Conservation (phyloP, 2,329 filamentous ascomycete species). For the Gaeumannomyces sp. region DNA sequence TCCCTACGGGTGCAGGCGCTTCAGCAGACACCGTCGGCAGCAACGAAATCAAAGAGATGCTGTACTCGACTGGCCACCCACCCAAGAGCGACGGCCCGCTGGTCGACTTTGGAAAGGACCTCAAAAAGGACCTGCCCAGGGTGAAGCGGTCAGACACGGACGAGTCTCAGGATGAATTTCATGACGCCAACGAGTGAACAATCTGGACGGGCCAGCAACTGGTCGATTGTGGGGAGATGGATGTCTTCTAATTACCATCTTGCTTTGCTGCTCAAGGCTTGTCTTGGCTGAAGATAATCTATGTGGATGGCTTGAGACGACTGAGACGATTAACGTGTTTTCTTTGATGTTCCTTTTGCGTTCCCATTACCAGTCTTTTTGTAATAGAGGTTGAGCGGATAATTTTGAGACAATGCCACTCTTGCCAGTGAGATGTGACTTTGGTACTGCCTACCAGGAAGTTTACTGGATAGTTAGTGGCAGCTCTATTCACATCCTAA, state of each 20-base stretch:
- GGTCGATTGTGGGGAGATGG: neutral
- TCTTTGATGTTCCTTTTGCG: neutral
- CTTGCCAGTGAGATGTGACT: too few relatives aligned
- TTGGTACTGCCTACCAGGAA: neutral
- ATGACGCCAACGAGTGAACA: conserved; percentile 29
- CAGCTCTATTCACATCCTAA: neutral
- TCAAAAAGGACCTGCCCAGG: conserved; percentile 43
- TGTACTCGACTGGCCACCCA: conserved; percentile 41
- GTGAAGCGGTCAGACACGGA: conserved; percentile 29
- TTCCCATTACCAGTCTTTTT: neutral
- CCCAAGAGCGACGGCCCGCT: conserved; percentile 38
- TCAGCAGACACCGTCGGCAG: conserved; percentile 12
- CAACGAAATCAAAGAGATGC: conserved; percentile 35
- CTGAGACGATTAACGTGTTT: neutral
- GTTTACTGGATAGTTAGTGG: neutral
- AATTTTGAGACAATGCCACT: neutral
- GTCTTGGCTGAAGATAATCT: too few relatives aligned
- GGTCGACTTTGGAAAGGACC: conserved; percentile 50
- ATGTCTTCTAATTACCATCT: neutral
- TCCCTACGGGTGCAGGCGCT: conserved; percentile 6
- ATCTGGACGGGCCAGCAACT: neutral
- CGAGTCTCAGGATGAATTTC: conserved; percentile 33
- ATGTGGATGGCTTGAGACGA: neutral
- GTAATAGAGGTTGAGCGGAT: neutral
- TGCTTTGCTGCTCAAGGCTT: neutral